Conservation (phyloP, 75 land plant species). For the Cupressus sempervirens region DNA sequence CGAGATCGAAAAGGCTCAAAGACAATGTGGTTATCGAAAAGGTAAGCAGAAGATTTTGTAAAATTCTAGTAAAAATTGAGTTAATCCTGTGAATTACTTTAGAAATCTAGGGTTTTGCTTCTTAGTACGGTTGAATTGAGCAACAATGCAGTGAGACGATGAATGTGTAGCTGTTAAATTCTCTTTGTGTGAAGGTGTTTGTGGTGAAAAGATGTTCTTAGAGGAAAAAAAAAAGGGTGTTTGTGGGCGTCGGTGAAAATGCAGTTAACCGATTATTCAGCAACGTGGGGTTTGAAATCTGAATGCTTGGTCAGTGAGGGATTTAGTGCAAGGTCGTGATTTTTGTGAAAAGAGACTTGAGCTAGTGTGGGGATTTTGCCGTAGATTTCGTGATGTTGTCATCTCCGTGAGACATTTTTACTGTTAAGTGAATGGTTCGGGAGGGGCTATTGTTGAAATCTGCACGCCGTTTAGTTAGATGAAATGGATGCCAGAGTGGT, state of each 20-base stretch:
- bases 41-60: not conserved
- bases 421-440: not conserved
- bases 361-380: not conserved
- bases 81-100: not conserved
- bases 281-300: not conserved
- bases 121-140: not conserved
- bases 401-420: not conserved
- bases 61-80: not conserved
- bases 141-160: not conserved
- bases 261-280: not conserved
- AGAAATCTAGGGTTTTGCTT: not conserved
- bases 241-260: not conserved
- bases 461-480: not conserved
- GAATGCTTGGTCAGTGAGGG: slow-evolving; percentile 3
- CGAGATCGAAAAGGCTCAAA: not conserved
- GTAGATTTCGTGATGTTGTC: not conserved
- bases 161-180: not conserved
- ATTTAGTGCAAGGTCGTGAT: not conserved
- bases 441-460: not conserved
- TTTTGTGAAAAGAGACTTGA: not conserved
- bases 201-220: not conserved
- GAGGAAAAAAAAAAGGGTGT: not conserved
- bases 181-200: not conserved
- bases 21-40: not conserved
- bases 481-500: not conserved